Base-by-base conservation (phyloP, 2,329 filamentous ascomycete species). In the Escovopsis sp. region DNA sequence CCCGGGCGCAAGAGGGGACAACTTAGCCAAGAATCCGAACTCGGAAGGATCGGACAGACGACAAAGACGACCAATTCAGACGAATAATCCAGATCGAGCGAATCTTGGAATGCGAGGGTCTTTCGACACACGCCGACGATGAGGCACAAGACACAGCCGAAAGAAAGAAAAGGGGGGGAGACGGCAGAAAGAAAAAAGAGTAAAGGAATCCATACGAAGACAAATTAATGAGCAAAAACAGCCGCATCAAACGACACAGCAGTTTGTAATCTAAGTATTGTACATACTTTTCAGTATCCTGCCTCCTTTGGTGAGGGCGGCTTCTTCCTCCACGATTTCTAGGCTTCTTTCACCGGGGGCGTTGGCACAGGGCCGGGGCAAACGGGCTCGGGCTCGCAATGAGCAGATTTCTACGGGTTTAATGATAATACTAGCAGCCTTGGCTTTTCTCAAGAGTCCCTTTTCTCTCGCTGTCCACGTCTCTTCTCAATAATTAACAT, bases 1-100 rank as follows among this genome's bases (percentile, higher is more conserved):
- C 73, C 77, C 3, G 79, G 82, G 12, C 71, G 85, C 53, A 88
- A 85, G 67, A 68, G 81, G 52, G 81, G 73, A 4, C 78, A 63
- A 26, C 63, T 61, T 39, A 80, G 79, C 10, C 77, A 78, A 52
- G 80, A 80, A 28, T 70, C 82, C 47, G 82, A 93, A 61, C 61
- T 93, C 43, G 75, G 78, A 37, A 70, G 67, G 36, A 82, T 89
- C 54, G 68, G 75, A 30, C 57, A 58, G 33, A 54, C 59, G 26
- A 49, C 58, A 34, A 51, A 53, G 36, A 48, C 53, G 12, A 32
- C 28, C 28, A 46, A 38, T 12, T 55, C 38, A 51, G 41, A 33
- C 12, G 32, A 40, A 35, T 35, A 33, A 23, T 4, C 23, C 23
- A 23, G 12, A 38, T 32, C 23, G 23, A 23, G 28, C 28, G 11